Evolutionary conservation across 176 grass and related monocot genomes (phyloP).

Genomic region (Neostapfia colusana): DNA sequence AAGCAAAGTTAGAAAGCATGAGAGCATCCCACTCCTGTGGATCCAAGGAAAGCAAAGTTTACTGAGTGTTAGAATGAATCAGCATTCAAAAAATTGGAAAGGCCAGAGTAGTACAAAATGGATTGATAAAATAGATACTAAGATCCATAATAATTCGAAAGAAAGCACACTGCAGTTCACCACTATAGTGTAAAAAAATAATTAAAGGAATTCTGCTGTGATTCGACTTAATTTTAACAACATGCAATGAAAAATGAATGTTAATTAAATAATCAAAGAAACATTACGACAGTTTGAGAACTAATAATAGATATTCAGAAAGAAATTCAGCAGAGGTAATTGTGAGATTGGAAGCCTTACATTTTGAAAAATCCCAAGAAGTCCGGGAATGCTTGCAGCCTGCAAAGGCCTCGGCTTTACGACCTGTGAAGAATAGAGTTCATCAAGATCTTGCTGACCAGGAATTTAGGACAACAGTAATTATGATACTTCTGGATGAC

Average conservation of each 20-base stretch:
- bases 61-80: constrained; percentile 22
- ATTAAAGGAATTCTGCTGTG: not conserved
- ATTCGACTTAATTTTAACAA: not conserved
- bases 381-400: constrained; percentile 92
- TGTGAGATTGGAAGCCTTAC: constrained; percentile 37
- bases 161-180: not conserved
- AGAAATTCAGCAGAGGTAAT: not conserved
- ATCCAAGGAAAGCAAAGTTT: constrained; percentile 25
- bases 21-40: constrained; percentile 95
- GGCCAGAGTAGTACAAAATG: not conserved
- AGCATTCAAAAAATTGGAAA: not conserved
- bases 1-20: constrained; percentile 92
- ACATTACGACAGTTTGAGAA: not conserved
- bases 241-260: not conserved
- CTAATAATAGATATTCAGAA: constrained; percentile 8
- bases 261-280: not conserved
- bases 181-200: not conserved
- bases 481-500: not conserved
- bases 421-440: constrained; percentile 44
- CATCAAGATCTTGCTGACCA: constrained; percentile 22
- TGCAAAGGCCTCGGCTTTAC: constrained; percentile 94
- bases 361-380: constrained; percentile 95
- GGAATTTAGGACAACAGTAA: not conserved
- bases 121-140: not conserved
- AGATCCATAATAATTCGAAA: not conserved